These are phyloP conservation scores for Serendipita sp. DNA, from an alignment of 768 basidiomycete genomes.

Conservation along the genomic window DNA sequence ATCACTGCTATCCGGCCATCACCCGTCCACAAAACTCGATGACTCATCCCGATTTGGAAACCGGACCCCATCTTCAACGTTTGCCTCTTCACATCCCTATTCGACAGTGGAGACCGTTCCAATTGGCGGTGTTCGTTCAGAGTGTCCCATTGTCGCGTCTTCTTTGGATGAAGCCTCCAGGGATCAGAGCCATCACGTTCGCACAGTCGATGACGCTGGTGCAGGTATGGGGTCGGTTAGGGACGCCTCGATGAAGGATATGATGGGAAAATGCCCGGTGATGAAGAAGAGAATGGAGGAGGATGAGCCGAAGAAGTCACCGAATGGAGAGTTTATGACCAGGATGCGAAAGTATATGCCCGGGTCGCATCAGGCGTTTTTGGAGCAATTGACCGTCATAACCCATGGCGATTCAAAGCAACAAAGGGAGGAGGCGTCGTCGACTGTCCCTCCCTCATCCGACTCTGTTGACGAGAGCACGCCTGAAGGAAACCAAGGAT, in stretches of 20 bases:
- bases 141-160: no score
- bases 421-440: constrained; percentile 8
- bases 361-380: constrained; percentile 62
- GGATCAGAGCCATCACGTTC: no score
- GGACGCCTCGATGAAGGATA: background rate
- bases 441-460: background rate
- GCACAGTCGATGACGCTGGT: no score
- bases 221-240: background rate
- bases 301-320: constrained; percentile 13
- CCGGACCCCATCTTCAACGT: no score
- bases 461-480: constrained; percentile 20
- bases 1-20: no score
- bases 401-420: constrained; percentile 31
- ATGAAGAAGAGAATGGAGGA: background rate
- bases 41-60: no score
- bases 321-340: constrained; percentile 44
- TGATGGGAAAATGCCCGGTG: background rate
- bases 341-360: constrained; percentile 93
- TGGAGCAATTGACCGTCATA: constrained; percentile 48
- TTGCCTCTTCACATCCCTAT: no score
- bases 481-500: background rate
- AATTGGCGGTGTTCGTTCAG: no score
- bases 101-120: no score
- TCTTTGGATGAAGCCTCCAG: no score
- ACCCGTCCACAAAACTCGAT: no score